Base-by-base conservation (phyloP, 1,284 basidiomycete species). In the Ganoderma multipileum region DNA sequence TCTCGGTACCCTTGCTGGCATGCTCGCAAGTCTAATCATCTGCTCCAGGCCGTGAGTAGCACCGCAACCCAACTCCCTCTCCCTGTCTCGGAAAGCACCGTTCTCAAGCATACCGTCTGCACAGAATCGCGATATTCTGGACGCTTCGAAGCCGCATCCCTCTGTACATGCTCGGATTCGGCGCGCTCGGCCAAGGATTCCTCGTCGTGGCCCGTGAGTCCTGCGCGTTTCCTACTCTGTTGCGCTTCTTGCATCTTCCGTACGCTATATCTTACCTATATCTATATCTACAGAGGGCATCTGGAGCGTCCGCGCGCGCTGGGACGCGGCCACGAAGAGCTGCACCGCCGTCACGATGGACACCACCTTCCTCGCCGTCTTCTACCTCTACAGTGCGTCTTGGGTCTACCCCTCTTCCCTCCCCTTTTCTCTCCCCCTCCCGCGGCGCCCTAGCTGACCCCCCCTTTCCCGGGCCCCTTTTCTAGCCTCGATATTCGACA, bases 371-470 rank as follows among this genome's bases (percentile, higher is more conserved):
- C 64, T 72, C 47, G 66, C 63, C 1, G 39, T 30, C 14, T 69
- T 68, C 52, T 70, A 72, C 63, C 33, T 68, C n/a, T 72, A 72
- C 62, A 69, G 71, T 69, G 33, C 47, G 52, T 57, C 60, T 12
- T 41, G 44, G n/a, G n/a, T n/a, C n/a, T n/a, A n/a, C n/a, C 28
- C 20, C 18, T 3, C 52, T 44, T 20, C 36, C 44, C 47, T 18
- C 36, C 12, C 28, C 8, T 7, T 18, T 16, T 28, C 39, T 8
- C 42, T 5, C 52, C 7, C n/a, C n/a, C n/a, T n/a, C n/a, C n/a
- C n/a, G n/a, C n/a, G n/a, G n/a, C n/a, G n/a, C n/a, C n/a, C n/a
- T n/a, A n/a, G n/a, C n/a, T n/a, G n/a, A n/a, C n/a, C n/a, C n/a
- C n/a, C n/a, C n/a, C n/a, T n/a, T n/a, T n/a, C n/a, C n/a, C n/a